Evolutionary conservation across 2,329 filamentous ascomycete genomes (phyloP).

Genomic region (Penicillium freii): DNA sequence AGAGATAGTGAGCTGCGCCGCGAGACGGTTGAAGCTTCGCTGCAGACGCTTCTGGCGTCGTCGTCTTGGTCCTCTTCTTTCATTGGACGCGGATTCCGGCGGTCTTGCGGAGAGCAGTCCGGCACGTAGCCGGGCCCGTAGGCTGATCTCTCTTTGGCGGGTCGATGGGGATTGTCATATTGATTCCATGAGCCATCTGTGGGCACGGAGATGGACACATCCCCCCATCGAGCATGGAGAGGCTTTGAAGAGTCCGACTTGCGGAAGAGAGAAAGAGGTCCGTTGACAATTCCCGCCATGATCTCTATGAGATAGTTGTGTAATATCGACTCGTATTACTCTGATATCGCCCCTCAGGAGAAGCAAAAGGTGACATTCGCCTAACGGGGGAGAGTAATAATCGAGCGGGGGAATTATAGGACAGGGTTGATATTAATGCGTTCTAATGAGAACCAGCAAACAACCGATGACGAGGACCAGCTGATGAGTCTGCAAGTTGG

Average conservation of each 20-base stretch:
- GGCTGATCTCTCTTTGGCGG: constrained; percentile 11
- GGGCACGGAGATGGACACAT: constrained; percentile 38
- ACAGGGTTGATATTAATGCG: constrained; percentile 3
- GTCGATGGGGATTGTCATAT: constrained; percentile 29
- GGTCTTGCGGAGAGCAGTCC: constrained; percentile 16
- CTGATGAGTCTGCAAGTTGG: neutral
- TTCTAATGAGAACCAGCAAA: constrained; percentile 4
- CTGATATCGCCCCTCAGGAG: neutral
- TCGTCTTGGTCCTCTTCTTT: constrained; percentile 13
- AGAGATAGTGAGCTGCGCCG: constrained; percentile 23
- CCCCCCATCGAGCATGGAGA: constrained; percentile 42
- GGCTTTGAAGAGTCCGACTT: constrained; percentile 26
- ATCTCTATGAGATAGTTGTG: neutral
- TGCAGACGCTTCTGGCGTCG: constrained; percentile 6
- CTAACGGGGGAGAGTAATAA: neutral
- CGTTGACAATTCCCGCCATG: constrained; percentile 32
- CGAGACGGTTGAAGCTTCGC: constrained; percentile 4
- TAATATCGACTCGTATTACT: neutral
- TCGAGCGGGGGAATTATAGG: neutral
- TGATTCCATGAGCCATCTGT: constrained; percentile 42
- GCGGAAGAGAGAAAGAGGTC: constrained; percentile 34
- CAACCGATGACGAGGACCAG: constrained; percentile 1
- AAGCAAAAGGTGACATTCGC: constrained; percentile 11
- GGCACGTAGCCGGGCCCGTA: constrained; percentile 35
- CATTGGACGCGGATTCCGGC: neutral